Conservation (phyloP, 371 early-diverging fungal species). For the Rhizopus arrhizus region DNA sequence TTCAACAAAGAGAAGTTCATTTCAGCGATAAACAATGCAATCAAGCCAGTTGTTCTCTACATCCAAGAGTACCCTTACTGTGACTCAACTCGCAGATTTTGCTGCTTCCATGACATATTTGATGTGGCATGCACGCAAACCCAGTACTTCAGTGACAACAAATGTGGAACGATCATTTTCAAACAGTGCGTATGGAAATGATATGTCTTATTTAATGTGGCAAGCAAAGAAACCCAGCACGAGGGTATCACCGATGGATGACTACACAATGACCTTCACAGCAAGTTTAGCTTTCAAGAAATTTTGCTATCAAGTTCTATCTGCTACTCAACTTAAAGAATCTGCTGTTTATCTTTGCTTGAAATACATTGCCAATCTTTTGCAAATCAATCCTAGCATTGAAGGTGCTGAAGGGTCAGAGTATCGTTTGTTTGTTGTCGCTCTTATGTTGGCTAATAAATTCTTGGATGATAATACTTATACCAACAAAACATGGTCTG, state of each 20-base stretch:
- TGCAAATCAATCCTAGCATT: constrained; percentile 60
- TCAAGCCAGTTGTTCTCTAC: constrained; percentile 15
- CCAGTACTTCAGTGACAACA: neutral
- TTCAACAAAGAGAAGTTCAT: constrained; percentile 14
- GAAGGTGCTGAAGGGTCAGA: constrained; percentile 75
- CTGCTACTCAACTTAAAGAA: constrained; percentile 60
- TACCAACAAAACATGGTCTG: constrained; percentile 74
- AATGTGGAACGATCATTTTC: constrained; percentile 12
- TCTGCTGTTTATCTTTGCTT: constrained; percentile 60
- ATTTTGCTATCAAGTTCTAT: constrained; percentile 61
- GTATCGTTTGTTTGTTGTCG: constrained; percentile 77
- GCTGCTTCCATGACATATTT: constrained; percentile 68
- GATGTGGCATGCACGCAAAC: constrained; percentile 64
- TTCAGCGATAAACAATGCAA: constrained; percentile 10
- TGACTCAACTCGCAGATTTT: constrained; percentile 62
- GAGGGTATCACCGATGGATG: constrained; percentile 4
- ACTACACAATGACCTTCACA: constrained; percentile 31
- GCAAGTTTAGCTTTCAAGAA: constrained; percentile 66
- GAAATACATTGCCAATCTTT: constrained; percentile 61
- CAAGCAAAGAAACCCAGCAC: constrained; percentile 24
- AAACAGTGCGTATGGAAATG: constrained; percentile 14
- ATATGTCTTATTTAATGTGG: constrained; percentile 26
- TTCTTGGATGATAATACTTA: constrained; percentile 72
- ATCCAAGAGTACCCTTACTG: constrained; percentile 12
- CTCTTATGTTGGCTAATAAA: constrained; percentile 75